These are phyloP conservation scores for Boletellus ananiceps DNA, from an alignment of 768 basidiomycete genomes.

Conservation along the genomic window DNA sequence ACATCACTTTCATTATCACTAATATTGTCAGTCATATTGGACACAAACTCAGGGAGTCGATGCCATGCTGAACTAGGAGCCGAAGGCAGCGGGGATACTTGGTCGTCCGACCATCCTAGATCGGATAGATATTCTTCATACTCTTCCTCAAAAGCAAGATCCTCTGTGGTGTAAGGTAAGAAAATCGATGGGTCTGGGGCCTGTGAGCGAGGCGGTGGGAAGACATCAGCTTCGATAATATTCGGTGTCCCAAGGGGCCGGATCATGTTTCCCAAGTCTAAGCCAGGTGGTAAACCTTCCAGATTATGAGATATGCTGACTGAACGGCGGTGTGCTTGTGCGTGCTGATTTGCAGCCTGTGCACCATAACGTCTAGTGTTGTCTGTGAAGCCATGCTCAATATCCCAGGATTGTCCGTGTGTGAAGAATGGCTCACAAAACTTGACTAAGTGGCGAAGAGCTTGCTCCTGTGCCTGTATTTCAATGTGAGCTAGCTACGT, in stretches of 20 bases:
- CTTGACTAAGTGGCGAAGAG: conserved; percentile 87
- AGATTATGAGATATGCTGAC: conserved; percentile 81
- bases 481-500: conserved; percentile 9
- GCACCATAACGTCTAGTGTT: conserved; percentile 87
- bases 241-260: conserved; percentile 74
- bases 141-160: conserved; percentile 92
- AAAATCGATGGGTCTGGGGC: conserved; percentile 80
- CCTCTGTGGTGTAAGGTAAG: conserved; percentile 88
- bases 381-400: conserved; percentile 43
- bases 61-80: conserved; percentile 66
- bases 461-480: conserved; percentile 86
- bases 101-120: conserved; percentile 67
- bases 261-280: conserved; percentile 70
- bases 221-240: conserved; percentile 82
- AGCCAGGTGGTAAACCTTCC: conserved; percentile 70
- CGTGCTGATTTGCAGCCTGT: conserved; percentile 43
- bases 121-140: conserved; percentile 96
- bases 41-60: conserved; percentile 72
- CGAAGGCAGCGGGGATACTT: conserved; percentile 35
- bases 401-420: not conserved
- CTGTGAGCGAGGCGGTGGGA: conserved; percentile 88
- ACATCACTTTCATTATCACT: conserved; percentile 94
- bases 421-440: conserved; percentile 64
- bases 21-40: conserved; percentile 80
- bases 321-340: conserved; percentile 69